Conservation (phyloP, 2,329 filamentous ascomycete genomes). For the Cercospora zeina region DNA sequence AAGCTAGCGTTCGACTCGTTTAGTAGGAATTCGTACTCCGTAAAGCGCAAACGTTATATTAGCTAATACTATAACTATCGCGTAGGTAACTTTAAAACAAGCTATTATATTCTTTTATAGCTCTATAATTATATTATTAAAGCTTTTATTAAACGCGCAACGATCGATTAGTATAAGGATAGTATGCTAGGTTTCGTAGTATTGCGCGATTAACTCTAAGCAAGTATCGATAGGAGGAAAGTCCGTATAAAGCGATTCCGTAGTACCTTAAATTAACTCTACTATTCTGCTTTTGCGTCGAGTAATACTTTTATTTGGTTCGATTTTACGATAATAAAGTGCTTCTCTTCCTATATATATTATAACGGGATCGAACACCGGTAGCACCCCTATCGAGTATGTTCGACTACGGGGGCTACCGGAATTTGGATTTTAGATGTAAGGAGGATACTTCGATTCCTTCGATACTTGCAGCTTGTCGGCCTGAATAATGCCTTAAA, state of each 20-base stretch:
- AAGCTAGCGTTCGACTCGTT: slow-evolving; percentile 17
- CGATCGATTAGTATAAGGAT: slow-evolving; percentile 16
- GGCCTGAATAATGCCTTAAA: background rate
- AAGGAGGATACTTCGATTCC: slow-evolving; percentile 8
- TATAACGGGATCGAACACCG: slow-evolving; percentile 18
- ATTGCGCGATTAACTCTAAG: slow-evolving; percentile 17
- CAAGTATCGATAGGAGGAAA: slow-evolving; percentile 11
- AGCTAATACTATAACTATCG: slow-evolving; percentile 17
- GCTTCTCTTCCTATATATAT: slow-evolving; percentile 13
- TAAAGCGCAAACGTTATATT: slow-evolving; percentile 18
- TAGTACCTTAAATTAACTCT: slow-evolving; percentile 4
- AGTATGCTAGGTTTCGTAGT: slow-evolving; percentile 23
- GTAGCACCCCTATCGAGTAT: slow-evolving; percentile 11
- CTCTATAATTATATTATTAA: slow-evolving; percentile 7
- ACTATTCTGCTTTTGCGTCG: background rate
- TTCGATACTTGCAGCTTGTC: background rate
- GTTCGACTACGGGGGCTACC: slow-evolving; percentile 12
- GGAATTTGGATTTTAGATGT: slow-evolving; percentile 4
- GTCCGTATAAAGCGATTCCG: slow-evolving; percentile 17
- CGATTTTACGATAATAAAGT: background rate
- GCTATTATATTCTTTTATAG: slow-evolving; percentile 6
- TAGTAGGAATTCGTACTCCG: slow-evolving; percentile 9
- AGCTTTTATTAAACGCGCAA: slow-evolving; percentile 5
- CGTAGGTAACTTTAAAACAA: slow-evolving; percentile 11
- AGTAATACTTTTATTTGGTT: slow-evolving; percentile 4